Base-by-base conservation (phyloP, 768 basidiomycete genomes). In the Trametes villosa region DNA sequence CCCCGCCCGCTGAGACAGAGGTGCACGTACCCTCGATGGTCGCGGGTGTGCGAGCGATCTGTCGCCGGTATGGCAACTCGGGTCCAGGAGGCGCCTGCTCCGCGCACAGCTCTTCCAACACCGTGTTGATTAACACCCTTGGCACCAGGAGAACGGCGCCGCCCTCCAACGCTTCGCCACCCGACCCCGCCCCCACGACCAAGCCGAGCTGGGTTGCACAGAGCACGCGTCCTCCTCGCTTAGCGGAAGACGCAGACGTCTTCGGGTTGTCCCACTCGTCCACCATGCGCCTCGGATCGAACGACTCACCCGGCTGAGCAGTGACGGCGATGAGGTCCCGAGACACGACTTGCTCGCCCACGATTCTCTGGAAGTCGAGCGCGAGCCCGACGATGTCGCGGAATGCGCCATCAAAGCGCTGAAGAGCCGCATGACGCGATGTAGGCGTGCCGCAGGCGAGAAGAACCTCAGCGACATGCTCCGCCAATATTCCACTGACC, bases 171-270 rank as follows among this genome's bases (percentile, higher is more conserved):
- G 13, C 36, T 38, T 18, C 13, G 36, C 13, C 36, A n/a, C n/a
- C n/a, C n/a, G n/a, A n/a, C 13, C 36, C 31, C 18, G 2, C n/a
- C 45, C 30, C 22, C 8, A 46, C 49, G 9, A 20, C 0, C 34
- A 65, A 44, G n/a, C 64, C 64, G 20, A 65, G 47, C 9, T 38
- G 41, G 2, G 52, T 53, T 1, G 53, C 41, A 48, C 60, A 56
- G 1, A 59, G n/a, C 15, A 65, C 44, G 9, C 22, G 6, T 3
- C 26, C 44, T 18, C 11, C 24, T n/a, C 27, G 17, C 22, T 8
- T 17, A 11, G 26, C 7, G 4, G 15, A 20, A n/a, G 22, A 12
- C 20, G 33, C 1, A 12, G 7, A 0, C 1, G 9, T 15, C 30
- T 38, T 53, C 7, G 51, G 54, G 27, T 40, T 27, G 9, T n/a